These are phyloP conservation scores for Casaregolazyma lundiana DNA, from an alignment of 1,139 yeast species.

Conservation along the genomic window DNA sequence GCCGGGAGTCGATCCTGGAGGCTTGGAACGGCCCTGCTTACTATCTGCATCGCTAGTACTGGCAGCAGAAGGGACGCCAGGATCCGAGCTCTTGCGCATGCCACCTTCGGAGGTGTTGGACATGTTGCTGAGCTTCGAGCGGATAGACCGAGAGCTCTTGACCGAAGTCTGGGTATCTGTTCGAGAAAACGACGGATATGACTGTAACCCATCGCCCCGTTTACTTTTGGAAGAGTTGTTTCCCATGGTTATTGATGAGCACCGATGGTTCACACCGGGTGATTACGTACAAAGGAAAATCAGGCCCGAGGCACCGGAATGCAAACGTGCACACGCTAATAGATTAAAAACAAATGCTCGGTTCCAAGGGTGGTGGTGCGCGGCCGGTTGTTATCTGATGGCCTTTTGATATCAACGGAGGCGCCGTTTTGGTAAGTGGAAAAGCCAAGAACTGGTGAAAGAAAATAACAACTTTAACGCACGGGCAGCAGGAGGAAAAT, in stretches of 20 bases:
- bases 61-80: constrained; percentile 3
- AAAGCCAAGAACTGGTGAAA: not conserved
- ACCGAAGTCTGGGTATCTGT: constrained; percentile 41
- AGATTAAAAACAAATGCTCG: not conserved
- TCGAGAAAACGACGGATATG: constrained; percentile 38
- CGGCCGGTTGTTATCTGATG: not conserved
- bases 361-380: not conserved
- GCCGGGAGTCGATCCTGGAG: constrained; percentile 4
- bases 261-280: no score
- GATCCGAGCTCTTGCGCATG: constrained; percentile 23
- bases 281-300: no score
- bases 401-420: constrained; percentile 1
- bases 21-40: not conserved
- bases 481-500: no score
- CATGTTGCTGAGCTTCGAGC: constrained; percentile 28
- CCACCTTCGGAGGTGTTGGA: constrained; percentile 25
- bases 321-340: no score
- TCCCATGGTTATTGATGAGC: constrained; percentile 28
- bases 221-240: constrained; percentile 30
- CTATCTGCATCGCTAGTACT: not conserved
- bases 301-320: no score
- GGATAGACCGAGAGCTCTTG: constrained; percentile 32
- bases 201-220: constrained; percentile 31
- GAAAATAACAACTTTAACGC: no score
- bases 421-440: constrained; percentile 1